phyloP scores from a whole-genome alignment of 1,284 basidiomycete genomes.

The Papiliotrema nemorosa region DNA sequence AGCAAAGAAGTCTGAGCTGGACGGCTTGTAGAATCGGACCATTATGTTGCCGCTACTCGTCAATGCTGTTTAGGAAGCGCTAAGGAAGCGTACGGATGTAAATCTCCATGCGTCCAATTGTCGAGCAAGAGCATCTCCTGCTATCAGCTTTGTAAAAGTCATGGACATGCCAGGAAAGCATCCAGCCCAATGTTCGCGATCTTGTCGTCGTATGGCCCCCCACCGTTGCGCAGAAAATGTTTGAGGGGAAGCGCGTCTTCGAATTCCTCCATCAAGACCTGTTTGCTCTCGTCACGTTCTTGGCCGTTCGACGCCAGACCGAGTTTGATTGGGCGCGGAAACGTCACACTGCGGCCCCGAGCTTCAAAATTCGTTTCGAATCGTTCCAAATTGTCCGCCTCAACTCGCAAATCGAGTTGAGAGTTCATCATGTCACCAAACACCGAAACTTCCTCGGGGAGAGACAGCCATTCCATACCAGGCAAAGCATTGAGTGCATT shows the following conservation, averaged over 20 bases:
- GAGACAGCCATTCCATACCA: conserved; percentile 93
- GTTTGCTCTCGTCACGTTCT: conserved; percentile 46
- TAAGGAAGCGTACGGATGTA: conserved; percentile 51
- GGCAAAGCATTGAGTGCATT: conserved; percentile 73
- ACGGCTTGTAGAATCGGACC: conserved; percentile 88
- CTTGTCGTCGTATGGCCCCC: conserved; percentile 82
- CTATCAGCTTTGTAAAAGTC: conserved; percentile 6
- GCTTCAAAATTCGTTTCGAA: conserved; percentile 83
- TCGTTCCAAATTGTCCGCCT: conserved; percentile 78
- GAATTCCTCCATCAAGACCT: conserved; percentile 87
- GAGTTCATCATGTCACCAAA: conserved; percentile 98
- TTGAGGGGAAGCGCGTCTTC: conserved; percentile 91
- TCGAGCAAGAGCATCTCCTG: conserved; percentile 97
- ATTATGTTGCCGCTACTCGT: conserved; percentile 87
- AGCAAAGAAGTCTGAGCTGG: conserved; percentile 58
- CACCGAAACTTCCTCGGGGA: conserved; percentile 91
- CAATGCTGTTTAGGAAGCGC: conserved; percentile 3
- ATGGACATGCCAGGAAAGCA: conserved; percentile 76
- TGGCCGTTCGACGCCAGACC: conserved; percentile 15
- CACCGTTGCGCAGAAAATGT: conserved; percentile 79
- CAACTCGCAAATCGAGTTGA: conserved; percentile 86
- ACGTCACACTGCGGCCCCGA: conserved; percentile 74
- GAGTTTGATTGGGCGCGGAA: conserved; percentile 73
- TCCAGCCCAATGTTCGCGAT: conserved; percentile 92
- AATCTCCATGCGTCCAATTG: conserved; percentile 95